Base-by-base conservation (phyloP, 306 rosid genomes). In the Astragalus glycyphyllos region DNA sequence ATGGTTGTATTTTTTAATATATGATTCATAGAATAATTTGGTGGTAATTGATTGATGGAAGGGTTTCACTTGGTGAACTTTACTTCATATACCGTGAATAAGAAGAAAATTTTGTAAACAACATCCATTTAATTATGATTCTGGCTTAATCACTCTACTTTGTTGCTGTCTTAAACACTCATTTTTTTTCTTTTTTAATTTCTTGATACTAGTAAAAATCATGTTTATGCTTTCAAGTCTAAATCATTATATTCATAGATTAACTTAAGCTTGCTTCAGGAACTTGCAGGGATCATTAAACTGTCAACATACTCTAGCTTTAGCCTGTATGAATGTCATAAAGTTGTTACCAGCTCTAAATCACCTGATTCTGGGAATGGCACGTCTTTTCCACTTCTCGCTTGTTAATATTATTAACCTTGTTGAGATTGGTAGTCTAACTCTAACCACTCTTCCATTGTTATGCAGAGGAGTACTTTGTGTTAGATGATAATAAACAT, bases 401-500 rank as follows among this genome's bases (percentile, higher is more conserved):
- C 44, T 74, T 65, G 15, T 75, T 58, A 31, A 29, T 51, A 45
- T 76, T 62, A 11, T 65, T 58, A 58, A 35, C 38, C 50, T 70
- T 41, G 32, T 56, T 59, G 49, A 72, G 53, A 46, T 50, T 9
- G 61, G 71, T 56, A 65, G 59, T 77, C 79, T 86, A 53, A 78
- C 74, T 77, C 79, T 86, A 48, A 78, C 74, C 34, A 23, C 48
- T 78, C 48, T 57, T 73, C 82, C 42, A 3, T 58, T 86, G 84
- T 82, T 59, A 48, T 55, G 51, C 88, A 92, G 98, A 90, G 90
- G 96, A 92, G 83, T 84, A 83, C 83, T 81, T 88, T 47, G 96
- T 96, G 65, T 75, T 92, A 72, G 98, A 92, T 71, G 98, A 92
- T 77, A 90, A 90, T 84, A 92, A 90, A 81, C 85, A 92, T 65